These are phyloP conservation scores for Leccinum longicurvipes DNA, from an alignment of 768 basidiomycete genomes.

Conservation along the genomic window DNA sequence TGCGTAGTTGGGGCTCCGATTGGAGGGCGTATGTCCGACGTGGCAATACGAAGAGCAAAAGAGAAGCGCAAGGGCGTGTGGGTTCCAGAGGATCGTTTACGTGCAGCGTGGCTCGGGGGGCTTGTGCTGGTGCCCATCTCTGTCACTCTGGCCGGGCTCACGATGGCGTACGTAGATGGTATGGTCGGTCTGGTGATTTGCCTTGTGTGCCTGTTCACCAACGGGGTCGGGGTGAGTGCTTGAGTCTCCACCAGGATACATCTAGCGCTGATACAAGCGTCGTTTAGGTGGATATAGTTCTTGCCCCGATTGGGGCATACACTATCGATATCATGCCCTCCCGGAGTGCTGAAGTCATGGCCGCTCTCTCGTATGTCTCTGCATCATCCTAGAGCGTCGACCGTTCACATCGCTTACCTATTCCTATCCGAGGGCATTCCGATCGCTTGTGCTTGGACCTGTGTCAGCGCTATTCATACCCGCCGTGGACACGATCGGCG, in stretches of 20 bases:
- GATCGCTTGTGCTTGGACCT: constrained; percentile 19
- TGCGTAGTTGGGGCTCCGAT: constrained; percentile 62
- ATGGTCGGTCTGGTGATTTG: constrained; percentile 47
- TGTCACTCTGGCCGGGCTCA: constrained; percentile 44
- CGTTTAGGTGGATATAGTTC: constrained; percentile 50
- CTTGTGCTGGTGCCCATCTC: constrained; percentile 52
- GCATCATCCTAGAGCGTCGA: too few relatives aligned
- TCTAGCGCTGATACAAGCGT: background rate
- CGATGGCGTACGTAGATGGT: constrained; percentile 50
- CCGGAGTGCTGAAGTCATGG: constrained; percentile 62
- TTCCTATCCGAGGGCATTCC: constrained; percentile 19
- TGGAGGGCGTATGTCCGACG: constrained; percentile 58
- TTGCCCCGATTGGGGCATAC: constrained; percentile 56
- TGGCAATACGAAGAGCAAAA: constrained; percentile 45
- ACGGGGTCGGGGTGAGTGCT: constrained; percentile 60
- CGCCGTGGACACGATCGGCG: constrained; percentile 49
- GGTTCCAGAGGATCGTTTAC: constrained; percentile 68
- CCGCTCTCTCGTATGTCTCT: constrained; percentile 50
- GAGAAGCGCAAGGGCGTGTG: constrained; percentile 50
- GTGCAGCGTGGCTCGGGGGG: constrained; percentile 46
- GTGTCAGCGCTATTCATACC: constrained; percentile 28
- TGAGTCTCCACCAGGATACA: background rate
- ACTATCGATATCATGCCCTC: constrained; percentile 56
- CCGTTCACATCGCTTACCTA: background rate
- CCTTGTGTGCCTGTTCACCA: constrained; percentile 56